A percentile compares a stretch with the other conserved stretches of the same genome.
Evolutionary conservation across 75 land plant species (phyloP).

Genomic region (Picea sitchensis): DNA sequence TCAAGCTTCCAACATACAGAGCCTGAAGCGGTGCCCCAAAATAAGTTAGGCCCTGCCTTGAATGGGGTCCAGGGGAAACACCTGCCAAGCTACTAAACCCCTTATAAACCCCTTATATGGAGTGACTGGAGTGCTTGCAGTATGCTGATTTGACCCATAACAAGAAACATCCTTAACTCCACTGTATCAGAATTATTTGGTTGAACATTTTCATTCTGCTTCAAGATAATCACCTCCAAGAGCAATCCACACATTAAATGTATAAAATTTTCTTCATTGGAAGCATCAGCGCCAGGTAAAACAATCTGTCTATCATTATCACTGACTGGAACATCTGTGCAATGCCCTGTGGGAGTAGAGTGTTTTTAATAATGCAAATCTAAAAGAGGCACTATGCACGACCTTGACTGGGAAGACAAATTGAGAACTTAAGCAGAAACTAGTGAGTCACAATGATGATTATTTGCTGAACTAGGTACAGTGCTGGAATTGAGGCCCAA

Average conservation of each 20-base stretch:
- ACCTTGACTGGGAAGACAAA: not conserved
- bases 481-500: not conserved
- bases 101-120: not conserved
- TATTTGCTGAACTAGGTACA: not conserved
- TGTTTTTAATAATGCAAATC: not conserved
- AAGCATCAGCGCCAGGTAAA: not conserved
- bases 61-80: not conserved
- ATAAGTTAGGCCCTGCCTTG: not conserved
- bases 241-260: not conserved
- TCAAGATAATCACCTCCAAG: not conserved
- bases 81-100: not conserved
- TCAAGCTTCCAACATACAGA: conserved; percentile 10
- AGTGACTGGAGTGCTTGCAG: not conserved
- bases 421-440: not conserved
- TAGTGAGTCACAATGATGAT: not conserved
- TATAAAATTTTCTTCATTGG: not conserved
- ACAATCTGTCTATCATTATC: not conserved
- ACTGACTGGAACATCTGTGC: not conserved
- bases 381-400: not conserved
- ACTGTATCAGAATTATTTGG: not conserved
- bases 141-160: not conserved
- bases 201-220: conserved; percentile 2
- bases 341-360: not conserved
- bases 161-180: not conserved
- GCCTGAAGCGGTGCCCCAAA: not conserved